Evolutionary conservation across 495 filamentous ascomycete genomes (phyloP), one percentile per base, ranked within the genome.

Genomic region (Trichoderma parareesei): DNA sequence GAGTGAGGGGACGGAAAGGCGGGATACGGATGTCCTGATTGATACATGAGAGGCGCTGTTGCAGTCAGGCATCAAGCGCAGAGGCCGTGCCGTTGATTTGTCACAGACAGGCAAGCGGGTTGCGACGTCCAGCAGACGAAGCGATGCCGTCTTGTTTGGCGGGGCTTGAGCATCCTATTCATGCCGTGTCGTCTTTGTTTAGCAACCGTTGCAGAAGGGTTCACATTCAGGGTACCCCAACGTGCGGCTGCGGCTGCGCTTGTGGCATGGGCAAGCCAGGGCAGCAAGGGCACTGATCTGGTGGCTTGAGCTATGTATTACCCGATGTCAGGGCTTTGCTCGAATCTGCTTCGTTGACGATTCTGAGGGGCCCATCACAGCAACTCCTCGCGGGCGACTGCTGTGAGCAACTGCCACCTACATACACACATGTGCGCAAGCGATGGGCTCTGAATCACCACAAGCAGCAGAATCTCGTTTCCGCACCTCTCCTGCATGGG

Each of bases 231-330:
- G 27, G 27, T 2, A 27, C 27, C 27, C 60, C 18, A 11, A 70
- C 65, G 57, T 57, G 27, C 53, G 27, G 53, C 33, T 35, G 27
- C 53, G 53, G 53, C 53, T 33, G 20, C 53, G 53, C 14, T n/a
- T 57, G 53, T 57, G 53, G 53, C 53, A 57, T 20, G 10, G 14
- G n/a, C 18, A 55, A 20, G 27, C 27, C 27, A 27, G 27, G 27
- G 27, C 27, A 49, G 9, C 33, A 13, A 33, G 53, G 9, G 53
- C 20, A 18, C 9, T 14, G 53, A 57, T 57, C 53, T 57, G 10
- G 53, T 57, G 53, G 53, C 53, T 57, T 57, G 8, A 37, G n/a
- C 53, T 57, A 57, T 14, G 27, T 27, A 27, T 27, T 27, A 27
- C 27, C 27, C 4, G 8, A 35, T 57, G 33, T 37, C 3, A 57